A percentile compares a stretch with the other conserved stretches of the same genome.
phyloP scores from a whole-genome alignment of 306 rosid genomes.

The Cucumis melo region DNA sequence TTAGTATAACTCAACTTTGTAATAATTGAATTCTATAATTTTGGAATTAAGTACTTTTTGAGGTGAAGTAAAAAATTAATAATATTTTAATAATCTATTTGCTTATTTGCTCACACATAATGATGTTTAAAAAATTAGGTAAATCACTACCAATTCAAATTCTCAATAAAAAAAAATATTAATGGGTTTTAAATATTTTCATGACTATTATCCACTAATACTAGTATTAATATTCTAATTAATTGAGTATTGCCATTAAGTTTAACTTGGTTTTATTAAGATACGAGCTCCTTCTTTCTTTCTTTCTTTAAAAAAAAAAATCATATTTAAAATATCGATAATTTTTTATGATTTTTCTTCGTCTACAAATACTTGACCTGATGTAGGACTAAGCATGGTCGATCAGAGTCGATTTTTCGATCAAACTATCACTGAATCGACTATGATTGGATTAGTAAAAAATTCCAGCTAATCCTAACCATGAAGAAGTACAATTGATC shows the following conservation, averaged over 20 bases:
- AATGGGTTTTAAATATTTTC: background rate
- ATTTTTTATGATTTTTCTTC: too few species aligned
- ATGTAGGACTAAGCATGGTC: too few species aligned
- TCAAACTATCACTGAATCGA: too few species aligned
- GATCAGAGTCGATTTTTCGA: too few species aligned
- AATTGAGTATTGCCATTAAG: background rate
- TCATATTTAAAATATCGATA: too few species aligned
- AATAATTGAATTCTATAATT: background rate
- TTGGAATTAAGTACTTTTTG: background rate
- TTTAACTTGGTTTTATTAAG: background rate
- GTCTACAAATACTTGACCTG: too few species aligned
- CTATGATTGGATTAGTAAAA: too few species aligned
- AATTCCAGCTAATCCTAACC: too few species aligned
- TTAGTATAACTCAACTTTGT: background rate
- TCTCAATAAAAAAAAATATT: background rate
- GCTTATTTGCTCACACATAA: background rate
- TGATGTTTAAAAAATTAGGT: background rate
- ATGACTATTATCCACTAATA: background rate
- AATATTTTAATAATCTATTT: background rate
- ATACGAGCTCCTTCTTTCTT: too few species aligned
- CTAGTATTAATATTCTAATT: background rate
- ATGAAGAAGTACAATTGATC: too few species aligned
- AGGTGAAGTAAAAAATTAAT: too few species aligned
- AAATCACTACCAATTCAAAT: background rate
- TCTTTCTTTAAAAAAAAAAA: too few species aligned